Evolutionary conservation across 2,329 filamentous ascomycete species (phyloP), one percentile per base, ranked within the genome.

Genomic region (Colletotrichum eleusines): DNA sequence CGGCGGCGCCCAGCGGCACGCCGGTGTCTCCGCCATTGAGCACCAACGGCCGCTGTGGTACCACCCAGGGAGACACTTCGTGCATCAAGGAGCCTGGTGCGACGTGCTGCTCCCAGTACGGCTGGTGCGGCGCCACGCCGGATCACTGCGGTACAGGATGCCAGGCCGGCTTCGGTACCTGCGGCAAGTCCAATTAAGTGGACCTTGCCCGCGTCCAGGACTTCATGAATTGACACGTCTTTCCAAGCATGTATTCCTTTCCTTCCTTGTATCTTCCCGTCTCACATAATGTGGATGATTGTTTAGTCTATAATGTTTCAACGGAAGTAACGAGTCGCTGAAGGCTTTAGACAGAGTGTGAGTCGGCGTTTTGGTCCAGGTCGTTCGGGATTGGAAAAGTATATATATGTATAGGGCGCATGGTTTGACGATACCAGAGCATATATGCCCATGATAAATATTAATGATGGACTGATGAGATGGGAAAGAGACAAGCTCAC

Each of bases 21-120:
- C 26, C 61, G 48, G 14, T 31, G 9, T 18, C 61, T 46, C 57
- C 64, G 33, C 69, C 65, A 23, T 8, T 53, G 23, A 71, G 51
- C 58, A 73, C 72, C 74, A 73, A 75, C 54, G 75, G 77, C 8
- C 69, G 77, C 16, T 79, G 77, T 46, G 77, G 77, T 2, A 40
- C 73, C 40, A 70, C 40, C 0, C 70, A 71, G 40, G 74, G 74
- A 12, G 72, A 74, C 1, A 73, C 68, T 28, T 76, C 72, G 12
- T 79, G 77, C 65, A 70, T 74, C 28, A 12, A 50, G 11, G 75
- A 65, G 54, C 55, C 67, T 5, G 35, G n/a, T 4, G 62, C 61
- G 5, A 73, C 64, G 9, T 75, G 74, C 69, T 75, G 74, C 62
- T 74, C 71, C 18, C 59, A 71, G 58, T 75, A 73, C 55, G 74